A percentile compares a stretch with the other conserved stretches of the same genome.
Evolutionary conservation across 2,329 filamentous ascomycete species (phyloP).

Genomic region (Aspergillus unguis): DNA sequence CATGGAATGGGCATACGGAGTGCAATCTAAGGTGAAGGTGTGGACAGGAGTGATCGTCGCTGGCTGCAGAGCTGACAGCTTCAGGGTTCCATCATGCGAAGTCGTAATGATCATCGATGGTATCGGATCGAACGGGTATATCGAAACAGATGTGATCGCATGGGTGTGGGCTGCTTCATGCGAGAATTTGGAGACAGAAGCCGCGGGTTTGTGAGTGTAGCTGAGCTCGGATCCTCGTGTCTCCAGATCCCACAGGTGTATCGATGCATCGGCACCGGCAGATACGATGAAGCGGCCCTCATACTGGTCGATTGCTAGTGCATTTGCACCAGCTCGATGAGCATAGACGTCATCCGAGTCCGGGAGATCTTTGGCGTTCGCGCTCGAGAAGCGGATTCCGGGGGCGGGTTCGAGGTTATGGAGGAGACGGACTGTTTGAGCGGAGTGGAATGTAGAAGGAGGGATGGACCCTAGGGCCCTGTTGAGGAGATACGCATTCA

Average conservation of each 20-base stretch:
- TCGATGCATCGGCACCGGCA: conserved; percentile 77
- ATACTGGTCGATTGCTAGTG: conserved; percentile 75
- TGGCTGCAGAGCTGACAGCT: conserved; percentile 42
- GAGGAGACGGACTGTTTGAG: conserved; percentile 64
- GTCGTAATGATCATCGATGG: conserved; percentile 47
- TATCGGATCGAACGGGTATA: conserved; percentile 48
- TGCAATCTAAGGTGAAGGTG: conserved; percentile 46
- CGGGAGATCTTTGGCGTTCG: neutral
- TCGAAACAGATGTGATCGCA: conserved; percentile 46
- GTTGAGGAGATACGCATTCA: conserved; percentile 73
- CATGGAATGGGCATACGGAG: conserved; percentile 63
- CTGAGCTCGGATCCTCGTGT: conserved; percentile 48
- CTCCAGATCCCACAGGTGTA: conserved; percentile 86
- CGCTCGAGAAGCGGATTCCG: conserved; percentile 67
- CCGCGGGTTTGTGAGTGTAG: conserved; percentile 54
- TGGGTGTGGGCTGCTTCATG: conserved; percentile 42
- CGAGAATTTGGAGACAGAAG: conserved; percentile 39
- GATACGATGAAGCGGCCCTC: conserved; percentile 77
- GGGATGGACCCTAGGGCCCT: conserved; percentile 68
- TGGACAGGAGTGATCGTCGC: conserved; percentile 42
- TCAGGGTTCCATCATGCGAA: conserved; percentile 46
- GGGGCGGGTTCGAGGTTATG: conserved; percentile 66
- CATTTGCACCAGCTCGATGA: conserved; percentile 75
- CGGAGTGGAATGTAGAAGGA: conserved; percentile 62
- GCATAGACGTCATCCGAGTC: conserved; percentile 45